Conservation (phyloP, 2,329 filamentous ascomycete species). For the Fusarium sp. region DNA sequence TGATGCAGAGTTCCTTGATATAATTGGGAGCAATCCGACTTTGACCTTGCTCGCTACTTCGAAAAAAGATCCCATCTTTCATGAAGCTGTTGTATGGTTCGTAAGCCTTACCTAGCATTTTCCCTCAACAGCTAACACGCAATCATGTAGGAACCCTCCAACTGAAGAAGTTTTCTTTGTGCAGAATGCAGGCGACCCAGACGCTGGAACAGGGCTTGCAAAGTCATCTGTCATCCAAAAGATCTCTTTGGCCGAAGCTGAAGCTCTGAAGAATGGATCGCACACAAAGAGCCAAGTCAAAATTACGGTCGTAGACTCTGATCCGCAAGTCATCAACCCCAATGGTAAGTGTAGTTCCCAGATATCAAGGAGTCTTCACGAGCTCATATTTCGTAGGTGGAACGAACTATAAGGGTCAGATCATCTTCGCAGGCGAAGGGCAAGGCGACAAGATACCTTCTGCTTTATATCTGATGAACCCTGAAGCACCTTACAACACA, state of each 20-base stretch:
- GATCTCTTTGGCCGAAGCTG: conserved; percentile 56
- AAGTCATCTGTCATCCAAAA: conserved; percentile 63
- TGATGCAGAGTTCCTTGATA: conserved; percentile 59
- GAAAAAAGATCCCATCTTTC: conserved; percentile 58
- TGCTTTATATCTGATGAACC: conserved; percentile 41
- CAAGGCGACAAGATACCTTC: conserved; percentile 52
- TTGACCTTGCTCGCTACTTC: conserved; percentile 60
- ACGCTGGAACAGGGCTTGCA: conserved; percentile 59
- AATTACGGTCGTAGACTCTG: conserved; percentile 53
- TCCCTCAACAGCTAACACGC: background rate
- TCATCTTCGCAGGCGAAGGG: conserved; percentile 61
- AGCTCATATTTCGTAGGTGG: conserved; percentile 48
- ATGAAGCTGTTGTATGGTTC: conserved; percentile 64
- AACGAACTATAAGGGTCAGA: conserved; percentile 59
- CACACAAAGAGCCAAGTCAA: conserved; percentile 48
- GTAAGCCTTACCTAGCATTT: background rate
- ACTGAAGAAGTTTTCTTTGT: conserved; percentile 65
- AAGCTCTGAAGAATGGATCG: conserved; percentile 34
- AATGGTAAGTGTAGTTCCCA: conserved; percentile 51
- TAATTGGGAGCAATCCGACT: conserved; percentile 60
- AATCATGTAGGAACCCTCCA: conserved; percentile 44
- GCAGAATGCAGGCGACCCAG: conserved; percentile 59
- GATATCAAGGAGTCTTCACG: accelerated
- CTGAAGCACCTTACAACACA: conserved; percentile 58
- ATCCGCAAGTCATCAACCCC: conserved; percentile 58